These are phyloP conservation scores for Trichoderma arundinaceum DNA, from an alignment of 2,329 filamentous ascomycete genomes.

Conservation along the genomic window DNA sequence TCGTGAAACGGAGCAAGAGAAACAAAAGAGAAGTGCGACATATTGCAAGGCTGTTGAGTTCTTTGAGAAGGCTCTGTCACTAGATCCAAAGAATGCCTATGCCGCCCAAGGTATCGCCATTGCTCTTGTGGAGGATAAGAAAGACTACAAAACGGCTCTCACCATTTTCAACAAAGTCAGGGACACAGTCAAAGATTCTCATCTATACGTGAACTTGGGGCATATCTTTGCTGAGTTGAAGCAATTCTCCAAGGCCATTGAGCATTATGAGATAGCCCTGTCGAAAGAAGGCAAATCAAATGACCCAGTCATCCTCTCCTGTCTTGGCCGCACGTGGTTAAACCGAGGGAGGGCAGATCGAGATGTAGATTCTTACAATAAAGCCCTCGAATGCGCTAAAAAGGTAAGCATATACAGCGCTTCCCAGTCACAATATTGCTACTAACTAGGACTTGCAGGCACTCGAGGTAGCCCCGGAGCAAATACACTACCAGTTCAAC, in stretches of 20 bases:
- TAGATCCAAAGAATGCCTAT: constrained; percentile 95
- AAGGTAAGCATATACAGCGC: constrained; percentile 55
- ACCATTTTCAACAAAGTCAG: constrained; percentile 88
- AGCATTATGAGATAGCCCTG: constrained; percentile 88
- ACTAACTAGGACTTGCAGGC: constrained; percentile 55
- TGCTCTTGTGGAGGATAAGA: constrained; percentile 91
- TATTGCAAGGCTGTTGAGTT: constrained; percentile 96
- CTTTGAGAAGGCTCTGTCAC: constrained; percentile 93
- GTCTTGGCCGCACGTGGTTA: constrained; percentile 86
- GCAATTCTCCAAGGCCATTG: constrained; percentile 89
- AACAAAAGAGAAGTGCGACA: constrained; percentile 83
- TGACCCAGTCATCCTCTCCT: constrained; percentile 81
- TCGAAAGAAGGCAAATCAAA: constrained; percentile 74
- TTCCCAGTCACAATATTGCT: background rate
- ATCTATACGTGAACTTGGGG: constrained; percentile 89
- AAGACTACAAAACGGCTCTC: constrained; percentile 81
- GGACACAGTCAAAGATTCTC: constrained; percentile 86
- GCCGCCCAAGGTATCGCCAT: constrained; percentile 96
- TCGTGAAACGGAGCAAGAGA: constrained; percentile 85
- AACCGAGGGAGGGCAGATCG: constrained; percentile 72
- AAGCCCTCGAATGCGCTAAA: constrained; percentile 65
- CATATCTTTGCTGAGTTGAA: constrained; percentile 90
- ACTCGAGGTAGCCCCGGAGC: constrained; percentile 77
- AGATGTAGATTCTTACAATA: constrained; percentile 62
- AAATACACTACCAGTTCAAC: constrained; percentile 94